These are phyloP conservation scores for barrel medic (Medicago truncatula) DNA, from an alignment of 306 rosid genomes.

Conservation along the genomic window MtrunA17r5.0-ANR NC_053048.1:51621501-51622000, in stretches of 20 bases:
- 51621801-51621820: too few relatives aligned
- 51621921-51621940: conserved; percentile 15
- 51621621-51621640: background rate
- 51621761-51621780: too few relatives aligned
- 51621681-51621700: too few relatives aligned
- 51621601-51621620: background rate
- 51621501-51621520: background rate
- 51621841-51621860: too few relatives aligned
- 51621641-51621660: background rate
- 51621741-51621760: too few relatives aligned
- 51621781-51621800: too few relatives aligned
- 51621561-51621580: background rate
- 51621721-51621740: too few relatives aligned
- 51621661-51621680: background rate
- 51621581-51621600: background rate
- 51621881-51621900: background rate
- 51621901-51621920: background rate
- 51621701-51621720: too few relatives aligned
- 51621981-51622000: conserved; percentile 23
- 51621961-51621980: background rate
- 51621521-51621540: background rate
- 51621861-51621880: too few relatives aligned
- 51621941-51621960: background rate
- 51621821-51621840: too few relatives aligned
- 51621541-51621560: background rate